These are phyloP conservation scores for Hypomyces perniciosus DNA, from an alignment of 2,329 filamentous ascomycete genomes.

Conservation along the genomic window DNA sequence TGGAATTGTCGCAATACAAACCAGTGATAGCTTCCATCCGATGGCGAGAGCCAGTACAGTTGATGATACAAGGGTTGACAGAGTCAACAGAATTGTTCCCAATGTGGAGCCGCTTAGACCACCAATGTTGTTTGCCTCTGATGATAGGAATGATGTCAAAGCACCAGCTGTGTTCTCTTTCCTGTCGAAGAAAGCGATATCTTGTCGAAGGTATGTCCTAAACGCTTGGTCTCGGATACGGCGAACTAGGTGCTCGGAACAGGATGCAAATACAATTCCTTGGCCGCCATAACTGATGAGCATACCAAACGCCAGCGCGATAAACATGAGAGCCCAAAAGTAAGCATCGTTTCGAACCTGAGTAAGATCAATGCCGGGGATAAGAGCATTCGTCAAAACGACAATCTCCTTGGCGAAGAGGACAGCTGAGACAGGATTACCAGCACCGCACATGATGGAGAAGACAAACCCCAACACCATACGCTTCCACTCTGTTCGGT, in stretches of 20 bases:
- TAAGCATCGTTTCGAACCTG: slow-evolving; percentile 64
- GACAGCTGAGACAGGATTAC: slow-evolving; percentile 62
- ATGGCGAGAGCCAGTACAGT: slow-evolving; percentile 65
- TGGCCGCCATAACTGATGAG: slow-evolving; percentile 63
- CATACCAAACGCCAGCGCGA: slow-evolving; percentile 72
- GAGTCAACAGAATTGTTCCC: slow-evolving; percentile 75
- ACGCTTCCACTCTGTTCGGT: slow-evolving; percentile 61
- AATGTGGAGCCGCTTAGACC: slow-evolving; percentile 84
- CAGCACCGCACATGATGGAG: slow-evolving; percentile 71
- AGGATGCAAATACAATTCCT: slow-evolving; percentile 72
- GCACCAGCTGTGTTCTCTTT: slow-evolving; percentile 87
- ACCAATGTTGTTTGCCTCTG: slow-evolving; percentile 81
- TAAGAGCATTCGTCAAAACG: slow-evolving; percentile 53
- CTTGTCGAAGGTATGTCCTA: slow-evolving; percentile 82
- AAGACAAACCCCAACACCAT: slow-evolving; percentile 72
- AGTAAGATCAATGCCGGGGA: slow-evolving; percentile 42
- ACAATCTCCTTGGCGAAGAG: slow-evolving; percentile 88
- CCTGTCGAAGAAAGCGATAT: slow-evolving; percentile 84
- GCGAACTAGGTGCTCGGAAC: slow-evolving; percentile 80
- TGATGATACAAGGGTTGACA: slow-evolving; percentile 71
- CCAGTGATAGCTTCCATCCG: slow-evolving; percentile 82
- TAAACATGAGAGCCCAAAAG: slow-evolving; percentile 86
- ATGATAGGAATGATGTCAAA: slow-evolving; percentile 81
- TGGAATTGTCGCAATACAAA: slow-evolving; percentile 73
- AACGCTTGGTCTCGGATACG: slow-evolving; percentile 79